phyloP scores from a whole-genome alignment of 1,284 basidiomycete species.

The Tilletia horrida region DNA sequence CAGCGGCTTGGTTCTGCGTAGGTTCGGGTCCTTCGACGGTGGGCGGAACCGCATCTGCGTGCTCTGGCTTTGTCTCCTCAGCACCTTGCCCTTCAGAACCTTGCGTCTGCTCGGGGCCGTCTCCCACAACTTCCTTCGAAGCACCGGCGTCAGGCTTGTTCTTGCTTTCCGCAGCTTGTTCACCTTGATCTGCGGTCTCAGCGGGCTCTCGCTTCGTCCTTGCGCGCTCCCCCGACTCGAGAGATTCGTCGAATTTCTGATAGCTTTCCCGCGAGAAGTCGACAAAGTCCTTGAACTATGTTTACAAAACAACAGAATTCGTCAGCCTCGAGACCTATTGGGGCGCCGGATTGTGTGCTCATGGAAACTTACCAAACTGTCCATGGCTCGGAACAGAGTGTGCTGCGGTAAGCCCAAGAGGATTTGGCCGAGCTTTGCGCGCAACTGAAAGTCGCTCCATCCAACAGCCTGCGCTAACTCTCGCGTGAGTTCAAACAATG shows the following conservation, averaged over 20 bases:
- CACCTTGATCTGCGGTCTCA: not conserved
- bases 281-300: slow-evolving; percentile 7
- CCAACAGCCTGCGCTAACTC: not conserved
- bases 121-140: no score
- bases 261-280: not conserved
- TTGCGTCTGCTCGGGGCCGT: no score
- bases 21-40: no score
- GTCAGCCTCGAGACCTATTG: not conserved
- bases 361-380: slow-evolving; percentile 15
- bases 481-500: not conserved
- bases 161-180: not conserved
- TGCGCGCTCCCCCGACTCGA: not conserved
- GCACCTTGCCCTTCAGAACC: no score
- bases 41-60: no score
- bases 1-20: no score
- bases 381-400: slow-evolving; percentile 11
- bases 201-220: not conserved
- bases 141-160: no score
- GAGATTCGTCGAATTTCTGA: not conserved
- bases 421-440: slow-evolving; percentile 1
- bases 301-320: not conserved
- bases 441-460: not conserved
- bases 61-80: no score
- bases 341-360: not conserved
- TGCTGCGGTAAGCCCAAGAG: slow-evolving; percentile 8